Base-by-base conservation (phyloP, 2,329 filamentous ascomycete genomes). In the Xylariaceae sp. region DNA sequence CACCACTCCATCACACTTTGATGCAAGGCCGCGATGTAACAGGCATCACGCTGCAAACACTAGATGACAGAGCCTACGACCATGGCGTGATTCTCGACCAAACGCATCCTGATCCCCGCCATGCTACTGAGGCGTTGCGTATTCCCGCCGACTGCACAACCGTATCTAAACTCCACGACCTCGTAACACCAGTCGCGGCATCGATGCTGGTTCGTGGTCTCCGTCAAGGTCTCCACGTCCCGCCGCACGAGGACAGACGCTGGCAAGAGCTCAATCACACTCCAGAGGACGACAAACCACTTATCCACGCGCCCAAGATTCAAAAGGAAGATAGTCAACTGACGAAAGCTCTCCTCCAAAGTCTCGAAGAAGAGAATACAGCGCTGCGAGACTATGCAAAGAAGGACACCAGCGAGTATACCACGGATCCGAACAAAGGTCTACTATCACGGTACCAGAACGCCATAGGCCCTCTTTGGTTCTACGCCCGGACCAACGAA, bases 1-100 rank as follows among this genome's bases (percentile, higher is more conserved):
- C 94, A 2, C 94, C 94, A 0, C 76, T 99, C 12, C 87, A 95
- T 55, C 87, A 91, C 67, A 83, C 89, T n/a, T 76, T 97, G 33
- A 75, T 97, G 12, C 71, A 78, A 27, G 72, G 77, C 11, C 74
- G 81, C 47, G 62, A 62, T 1, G 70, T 73, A 51, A 89, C 87
- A 0, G 94, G 94, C 19, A 78, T 96, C 18, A 87, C 88, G 0
- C 74, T 99, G 22, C 94, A 99, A 68, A 97, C 92, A 0, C 78
- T 99, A 35, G 83, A 96, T 66, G 77, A 82, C 2, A 70, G 73
- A 14, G 70, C 76, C 42, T 96, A 97, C 65, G 94, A 99, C 66
- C 81, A 83, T 52, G 94, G 94, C 27, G 68, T 74, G 2, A 78
- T 96, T 10, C 75, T 99, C 22, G 76, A 80, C 14, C 90, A 95